A percentile compares a stretch with the other conserved stretches of the same genome.
Evolutionary conservation across 192 early-diverging fungal genomes (phyloP).

Genomic region (Rhizophlyctis rosea): DNA sequence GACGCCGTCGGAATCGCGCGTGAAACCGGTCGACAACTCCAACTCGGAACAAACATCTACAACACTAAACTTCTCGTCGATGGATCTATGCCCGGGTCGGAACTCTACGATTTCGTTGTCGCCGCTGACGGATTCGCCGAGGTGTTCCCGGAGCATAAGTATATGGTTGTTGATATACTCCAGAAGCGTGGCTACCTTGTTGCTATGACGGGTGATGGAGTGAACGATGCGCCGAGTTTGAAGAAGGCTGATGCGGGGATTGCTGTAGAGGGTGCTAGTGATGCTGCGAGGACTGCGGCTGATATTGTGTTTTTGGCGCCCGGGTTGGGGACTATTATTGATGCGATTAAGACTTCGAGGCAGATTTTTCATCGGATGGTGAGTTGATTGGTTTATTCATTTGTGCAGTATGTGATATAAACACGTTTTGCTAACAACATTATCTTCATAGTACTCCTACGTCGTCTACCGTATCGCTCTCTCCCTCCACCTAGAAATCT

Average conservation of each 20-base stretch:
- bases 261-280: constrained; percentile 90
- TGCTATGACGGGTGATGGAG: constrained; percentile 90
- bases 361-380: constrained; percentile 95
- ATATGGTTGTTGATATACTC: constrained; percentile 76
- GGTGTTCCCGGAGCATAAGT: constrained; percentile 76
- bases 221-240: constrained; percentile 80
- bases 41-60: constrained; percentile 79
- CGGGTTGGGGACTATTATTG: constrained; percentile 89
- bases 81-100: constrained; percentile 63
- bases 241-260: constrained; percentile 85
- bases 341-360: constrained; percentile 85
- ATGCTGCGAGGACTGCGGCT: constrained; percentile 94
- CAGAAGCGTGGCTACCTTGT: constrained; percentile 68
- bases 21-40: constrained; percentile 74
- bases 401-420: constrained; percentile 88
- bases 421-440: constrained; percentile 74
- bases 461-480: constrained; percentile 27
- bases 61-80: constrained; percentile 75
- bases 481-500: constrained; percentile 11
- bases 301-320: constrained; percentile 91
- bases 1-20: constrained; percentile 87
- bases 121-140: constrained; percentile 15
- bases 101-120: constrained; percentile 11
- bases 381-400: constrained; percentile 92
- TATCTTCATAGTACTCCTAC: constrained; percentile 56